phyloP scores from a whole-genome alignment of 2,329 filamentous ascomycete species.

The Tolypocladium sp. region DNA sequence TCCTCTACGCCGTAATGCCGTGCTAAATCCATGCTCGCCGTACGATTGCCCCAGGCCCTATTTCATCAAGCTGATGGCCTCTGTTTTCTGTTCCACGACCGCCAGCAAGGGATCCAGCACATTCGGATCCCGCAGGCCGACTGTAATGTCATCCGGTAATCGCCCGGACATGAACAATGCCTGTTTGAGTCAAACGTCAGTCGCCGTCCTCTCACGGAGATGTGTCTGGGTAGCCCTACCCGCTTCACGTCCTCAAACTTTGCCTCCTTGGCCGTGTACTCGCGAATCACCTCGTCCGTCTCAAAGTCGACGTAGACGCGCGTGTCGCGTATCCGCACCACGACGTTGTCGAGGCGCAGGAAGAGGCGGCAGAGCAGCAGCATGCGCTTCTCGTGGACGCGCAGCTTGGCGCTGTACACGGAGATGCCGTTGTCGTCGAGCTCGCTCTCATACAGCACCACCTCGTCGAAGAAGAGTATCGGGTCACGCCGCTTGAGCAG shows the following conservation, averaged over 20 bases:
- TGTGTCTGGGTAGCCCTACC: slow-evolving; percentile 34
- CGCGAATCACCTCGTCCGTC: slow-evolving; percentile 68
- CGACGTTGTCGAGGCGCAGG: slow-evolving; percentile 83
- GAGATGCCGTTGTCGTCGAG: slow-evolving; percentile 96
- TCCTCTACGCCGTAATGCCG: slow-evolving; percentile 1
- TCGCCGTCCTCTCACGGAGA: not conserved
- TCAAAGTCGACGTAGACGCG: slow-evolving; percentile 86
- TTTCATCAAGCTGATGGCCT: slow-evolving; percentile 27
- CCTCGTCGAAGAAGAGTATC: slow-evolving; percentile 93
- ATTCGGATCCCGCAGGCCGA: slow-evolving; percentile 73
- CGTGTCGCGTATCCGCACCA: slow-evolving; percentile 82
- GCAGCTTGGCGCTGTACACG: slow-evolving; percentile 78
- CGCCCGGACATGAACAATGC: slow-evolving; percentile 39
- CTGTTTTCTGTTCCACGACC: slow-evolving; percentile 58
- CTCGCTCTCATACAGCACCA: slow-evolving; percentile 94
- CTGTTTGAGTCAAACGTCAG: slow-evolving; percentile 18
- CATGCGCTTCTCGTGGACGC: slow-evolving; percentile 85
- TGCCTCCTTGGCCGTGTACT: slow-evolving; percentile 85
- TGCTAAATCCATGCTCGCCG: not conserved
- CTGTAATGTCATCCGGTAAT: slow-evolving; percentile 62
- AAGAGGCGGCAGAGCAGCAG: slow-evolving; percentile 81
- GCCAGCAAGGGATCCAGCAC: slow-evolving; percentile 60
- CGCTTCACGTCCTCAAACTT: slow-evolving; percentile 66
- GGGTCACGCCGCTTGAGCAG: slow-evolving; percentile 83
- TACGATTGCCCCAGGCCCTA: not conserved